These are phyloP conservation scores for Wickerhamiella sergipiensis DNA, from an alignment of 805 yeast genomes.

Conservation along the genomic window DNA sequence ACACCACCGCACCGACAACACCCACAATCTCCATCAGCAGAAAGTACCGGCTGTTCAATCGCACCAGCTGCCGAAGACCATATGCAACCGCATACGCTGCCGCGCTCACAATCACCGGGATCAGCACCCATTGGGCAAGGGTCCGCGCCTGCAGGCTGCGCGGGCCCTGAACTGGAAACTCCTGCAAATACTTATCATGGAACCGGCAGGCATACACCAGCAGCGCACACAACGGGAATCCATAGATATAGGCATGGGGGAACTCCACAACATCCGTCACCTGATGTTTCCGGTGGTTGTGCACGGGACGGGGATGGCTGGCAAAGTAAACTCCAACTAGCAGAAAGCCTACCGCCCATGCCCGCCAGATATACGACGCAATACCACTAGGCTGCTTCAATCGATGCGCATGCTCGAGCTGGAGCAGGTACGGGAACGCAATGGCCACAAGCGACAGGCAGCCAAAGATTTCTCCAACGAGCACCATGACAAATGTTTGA, in stretches of 20 bases:
- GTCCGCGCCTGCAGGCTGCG: not conserved
- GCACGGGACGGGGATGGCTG: not conserved
- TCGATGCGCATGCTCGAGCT: not conserved
- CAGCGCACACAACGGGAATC: not conserved
- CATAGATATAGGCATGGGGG: not conserved
- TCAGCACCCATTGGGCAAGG: not conserved
- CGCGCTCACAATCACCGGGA: not conserved
- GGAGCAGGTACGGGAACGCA: not conserved
- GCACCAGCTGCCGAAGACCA: not conserved
- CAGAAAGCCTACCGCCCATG: not conserved
- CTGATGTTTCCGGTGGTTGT: constrained; percentile 1
- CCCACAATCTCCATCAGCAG: constrained; percentile 2
- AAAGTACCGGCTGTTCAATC: not conserved
- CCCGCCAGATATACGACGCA: not conserved
- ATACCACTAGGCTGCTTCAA: not conserved
- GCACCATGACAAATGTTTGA: not conserved
- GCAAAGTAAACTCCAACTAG: not conserved
- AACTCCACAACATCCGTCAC: constrained; percentile 2
- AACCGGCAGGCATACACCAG: not conserved
- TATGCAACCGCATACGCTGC: not conserved
- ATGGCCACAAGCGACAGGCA: not conserved
- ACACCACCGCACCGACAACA: constrained; percentile 4
- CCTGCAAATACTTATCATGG: not conserved
- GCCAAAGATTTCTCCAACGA: not conserved
- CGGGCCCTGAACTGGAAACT: not conserved